Evolutionary conservation across 768 basidiomycete genomes (phyloP).

Genomic region (Leucosporidium yakuticum): DNA sequence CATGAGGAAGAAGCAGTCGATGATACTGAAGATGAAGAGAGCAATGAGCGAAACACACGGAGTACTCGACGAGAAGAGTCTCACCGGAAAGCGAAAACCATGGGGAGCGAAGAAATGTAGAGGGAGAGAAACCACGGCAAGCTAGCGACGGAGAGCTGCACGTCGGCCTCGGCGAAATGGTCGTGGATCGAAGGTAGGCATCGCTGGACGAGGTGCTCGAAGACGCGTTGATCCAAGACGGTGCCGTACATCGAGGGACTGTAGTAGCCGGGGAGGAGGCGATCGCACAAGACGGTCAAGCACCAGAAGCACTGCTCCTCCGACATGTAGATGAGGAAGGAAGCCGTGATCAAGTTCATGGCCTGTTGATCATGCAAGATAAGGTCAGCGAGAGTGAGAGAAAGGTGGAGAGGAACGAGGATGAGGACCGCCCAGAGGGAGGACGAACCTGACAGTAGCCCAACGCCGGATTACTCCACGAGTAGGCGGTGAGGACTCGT

Average conservation of each 20-base stretch:
- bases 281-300: conserved; percentile 86
- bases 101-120: conserved; percentile 55
- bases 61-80: background rate
- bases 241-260: conserved; percentile 99
- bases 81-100: conserved; percentile 88
- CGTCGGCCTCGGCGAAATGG: conserved; percentile 82
- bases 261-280: conserved; percentile 94
- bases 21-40: conserved; percentile 17
- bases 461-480: conserved; percentile 73
- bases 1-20: conserved; percentile 67
- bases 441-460: conserved; percentile 38
- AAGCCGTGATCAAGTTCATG: conserved; percentile 95
- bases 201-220: conserved; percentile 82
- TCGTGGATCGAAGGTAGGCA: conserved; percentile 68
- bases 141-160: conserved; percentile 93
- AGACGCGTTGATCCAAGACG: conserved; percentile 94
- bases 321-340: conserved; percentile 96
- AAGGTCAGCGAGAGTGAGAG: conserved; percentile 60
- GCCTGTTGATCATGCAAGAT: conserved; percentile 63
- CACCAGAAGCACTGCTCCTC: conserved; percentile 99
- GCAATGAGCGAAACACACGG: too few relatives aligned
- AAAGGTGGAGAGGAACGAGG: background rate
- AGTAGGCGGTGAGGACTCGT: conserved; percentile 88
- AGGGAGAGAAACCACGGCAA: conserved; percentile 97
- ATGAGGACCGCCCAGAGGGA: background rate